phyloP scores from a whole-genome alignment of 1,284 basidiomycete species.

The Trichosporon coremiiforme region DNA sequence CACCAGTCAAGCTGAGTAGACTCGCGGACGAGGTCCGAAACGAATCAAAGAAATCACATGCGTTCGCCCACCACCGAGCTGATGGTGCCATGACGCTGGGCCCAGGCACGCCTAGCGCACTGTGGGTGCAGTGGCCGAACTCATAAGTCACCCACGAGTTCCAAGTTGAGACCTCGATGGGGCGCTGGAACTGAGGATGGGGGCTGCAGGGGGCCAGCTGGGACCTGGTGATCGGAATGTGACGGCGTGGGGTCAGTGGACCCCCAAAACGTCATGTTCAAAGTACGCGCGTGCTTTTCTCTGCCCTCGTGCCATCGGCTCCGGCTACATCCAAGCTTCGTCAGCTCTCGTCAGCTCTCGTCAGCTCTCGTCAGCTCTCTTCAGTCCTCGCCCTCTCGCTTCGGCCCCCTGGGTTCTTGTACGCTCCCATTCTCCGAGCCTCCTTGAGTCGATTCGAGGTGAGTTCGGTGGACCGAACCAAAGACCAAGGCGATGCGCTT shows the following conservation, averaged over 20 bases:
- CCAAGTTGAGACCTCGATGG: background rate
- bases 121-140: background rate
- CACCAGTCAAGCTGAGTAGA: background rate
- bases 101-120: background rate
- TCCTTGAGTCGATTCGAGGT: background rate
- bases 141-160: background rate
- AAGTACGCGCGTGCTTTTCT: background rate
- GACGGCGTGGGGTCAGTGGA: background rate
- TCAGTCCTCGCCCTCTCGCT: background rate
- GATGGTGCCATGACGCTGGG: background rate
- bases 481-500: background rate
- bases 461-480: background rate
- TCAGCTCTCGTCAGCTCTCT: background rate
- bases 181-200: too few species aligned
- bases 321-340: too few species aligned
- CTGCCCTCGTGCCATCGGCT: background rate
- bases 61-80: background rate
- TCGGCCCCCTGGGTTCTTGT: background rate
- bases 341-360: too few species aligned
- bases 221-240: background rate
- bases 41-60: background rate
- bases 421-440: background rate
- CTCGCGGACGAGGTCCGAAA: background rate
- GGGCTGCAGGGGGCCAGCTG: too few species aligned
- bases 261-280: constrained; percentile 7